Evolutionary conservation across 2,329 filamentous ascomycete species (phyloP).

Genomic region (Sclerotinia trifoliorum): DNA sequence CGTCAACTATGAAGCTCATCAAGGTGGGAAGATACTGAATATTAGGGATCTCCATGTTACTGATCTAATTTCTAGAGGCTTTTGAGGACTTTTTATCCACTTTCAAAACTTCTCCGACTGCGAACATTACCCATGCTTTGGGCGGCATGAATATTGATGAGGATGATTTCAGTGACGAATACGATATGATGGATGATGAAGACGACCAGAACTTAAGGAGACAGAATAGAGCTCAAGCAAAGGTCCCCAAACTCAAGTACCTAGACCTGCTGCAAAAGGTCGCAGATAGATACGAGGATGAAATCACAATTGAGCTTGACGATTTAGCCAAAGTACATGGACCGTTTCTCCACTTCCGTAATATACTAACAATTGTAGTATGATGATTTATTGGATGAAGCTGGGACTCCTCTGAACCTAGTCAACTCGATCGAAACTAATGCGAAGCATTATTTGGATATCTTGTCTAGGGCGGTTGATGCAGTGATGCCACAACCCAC

Average conservation of each 20-base stretch:
- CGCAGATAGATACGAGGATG: constrained; percentile 72
- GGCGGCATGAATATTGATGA: constrained; percentile 83
- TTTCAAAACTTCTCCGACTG: constrained; percentile 78
- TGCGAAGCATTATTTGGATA: constrained; percentile 92
- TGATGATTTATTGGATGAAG: constrained; percentile 68
- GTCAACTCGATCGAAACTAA: constrained; percentile 86
- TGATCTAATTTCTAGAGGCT: constrained; percentile 52
- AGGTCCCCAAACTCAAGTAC: constrained; percentile 76
- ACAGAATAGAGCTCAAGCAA: constrained; percentile 50
- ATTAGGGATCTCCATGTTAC: constrained; percentile 5
- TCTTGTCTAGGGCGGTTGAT: constrained; percentile 85
- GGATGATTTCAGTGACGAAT: constrained; percentile 82
- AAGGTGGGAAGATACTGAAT: constrained; percentile 57
- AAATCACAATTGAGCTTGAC: constrained; percentile 85
- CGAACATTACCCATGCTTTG: constrained; percentile 76
- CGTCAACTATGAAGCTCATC: constrained; percentile 85
- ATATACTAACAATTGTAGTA: constrained; percentile 48
- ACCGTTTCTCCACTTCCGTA: constrained; percentile 43
- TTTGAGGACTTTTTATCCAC: constrained; percentile 85
- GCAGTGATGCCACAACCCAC: constrained; percentile 77
- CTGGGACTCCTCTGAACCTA: constrained; percentile 56
- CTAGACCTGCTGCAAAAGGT: constrained; percentile 83
- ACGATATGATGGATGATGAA: constrained; percentile 87
- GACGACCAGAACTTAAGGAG: constrained; percentile 54
- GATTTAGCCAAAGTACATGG: constrained; percentile 68